phyloP scores from a whole-genome alignment of 352 stramenopile species.

The Peronosclerospora sorghi region DNA sequence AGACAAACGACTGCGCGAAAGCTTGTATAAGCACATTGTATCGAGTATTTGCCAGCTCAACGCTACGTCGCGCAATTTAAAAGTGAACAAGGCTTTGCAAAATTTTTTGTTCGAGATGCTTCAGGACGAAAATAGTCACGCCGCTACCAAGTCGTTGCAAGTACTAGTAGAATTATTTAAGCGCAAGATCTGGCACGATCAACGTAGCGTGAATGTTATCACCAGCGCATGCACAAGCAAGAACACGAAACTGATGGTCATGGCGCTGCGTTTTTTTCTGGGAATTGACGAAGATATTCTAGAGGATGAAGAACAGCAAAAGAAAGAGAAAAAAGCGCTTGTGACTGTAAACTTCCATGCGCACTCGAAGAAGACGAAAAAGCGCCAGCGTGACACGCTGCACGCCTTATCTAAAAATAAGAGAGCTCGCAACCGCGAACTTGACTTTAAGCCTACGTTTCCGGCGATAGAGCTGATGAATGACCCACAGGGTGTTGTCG shows the following conservation, averaged over 20 bases:
- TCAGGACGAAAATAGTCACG: slow-evolving; percentile 77
- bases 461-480: slow-evolving; percentile 96
- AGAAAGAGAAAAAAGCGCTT: slow-evolving; percentile 72
- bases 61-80: slow-evolving; percentile 89
- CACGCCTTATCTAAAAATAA: slow-evolving; percentile 88
- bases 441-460: slow-evolving; percentile 81
- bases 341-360: slow-evolving; percentile 88
- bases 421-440: slow-evolving; percentile 63
- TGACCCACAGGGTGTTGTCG: slow-evolving; percentile 91
- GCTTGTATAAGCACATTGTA: slow-evolving; percentile 94
- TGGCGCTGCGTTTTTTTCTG: slow-evolving; percentile 96
- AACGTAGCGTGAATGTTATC: slow-evolving; percentile 94
- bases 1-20: slow-evolving; percentile 92
- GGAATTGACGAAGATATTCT: slow-evolving; percentile 96
- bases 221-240: slow-evolving; percentile 84
- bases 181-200: slow-evolving; percentile 94
- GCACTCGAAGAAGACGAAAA: slow-evolving; percentile 96
- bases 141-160: slow-evolving; percentile 84
- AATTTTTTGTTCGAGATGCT: slow-evolving; percentile 94
- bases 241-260: slow-evolving; percentile 82
- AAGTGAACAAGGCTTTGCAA: slow-evolving; percentile 92
- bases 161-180: slow-evolving; percentile 95
- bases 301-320: slow-evolving; percentile 90
- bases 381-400: slow-evolving; percentile 73
- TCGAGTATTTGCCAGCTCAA: slow-evolving; percentile 86